Evolutionary conservation across 2,329 filamentous ascomycete species (phyloP).

Genomic region (Emmonsiellopsis sp.): DNA sequence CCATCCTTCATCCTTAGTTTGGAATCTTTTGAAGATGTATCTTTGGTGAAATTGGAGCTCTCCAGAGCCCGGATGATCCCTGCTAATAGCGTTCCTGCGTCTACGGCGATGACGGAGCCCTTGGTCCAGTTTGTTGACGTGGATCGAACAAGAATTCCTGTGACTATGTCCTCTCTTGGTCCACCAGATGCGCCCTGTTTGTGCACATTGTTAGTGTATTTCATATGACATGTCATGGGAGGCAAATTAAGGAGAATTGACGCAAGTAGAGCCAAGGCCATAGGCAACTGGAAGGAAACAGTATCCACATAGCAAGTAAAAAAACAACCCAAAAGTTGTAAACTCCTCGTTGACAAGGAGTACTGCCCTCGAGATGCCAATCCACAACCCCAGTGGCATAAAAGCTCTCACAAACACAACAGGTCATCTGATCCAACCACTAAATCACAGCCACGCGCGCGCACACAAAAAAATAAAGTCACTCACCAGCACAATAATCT

Average conservation of each 20-base stretch:
- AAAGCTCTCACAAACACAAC: too few relatives aligned
- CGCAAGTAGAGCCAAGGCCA: not conserved
- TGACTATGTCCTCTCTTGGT: conserved; percentile 80
- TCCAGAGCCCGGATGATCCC: conserved; percentile 75
- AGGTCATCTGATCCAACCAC: too few relatives aligned
- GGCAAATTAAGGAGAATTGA: not conserved
- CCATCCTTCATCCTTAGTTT: conserved; percentile 40
- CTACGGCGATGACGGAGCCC: conserved; percentile 80
- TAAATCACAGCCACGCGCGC: too few relatives aligned
- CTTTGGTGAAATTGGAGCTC: conserved; percentile 12
- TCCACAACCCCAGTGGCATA: too few relatives aligned
- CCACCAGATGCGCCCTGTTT: conserved; percentile 77
- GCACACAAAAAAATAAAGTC: conserved; percentile 4
- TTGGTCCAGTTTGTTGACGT: conserved; percentile 68
- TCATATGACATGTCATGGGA: not conserved
- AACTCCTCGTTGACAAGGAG: not conserved
- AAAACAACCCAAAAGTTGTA: not conserved
- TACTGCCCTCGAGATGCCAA: too few relatives aligned
- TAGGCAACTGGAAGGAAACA: not conserved
- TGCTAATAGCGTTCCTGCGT: conserved; percentile 82
- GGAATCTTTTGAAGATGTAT: conserved; percentile 14
- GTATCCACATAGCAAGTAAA: not conserved
- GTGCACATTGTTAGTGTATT: conserved; percentile 18
- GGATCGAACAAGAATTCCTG: conserved; percentile 80
- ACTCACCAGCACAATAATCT: conserved; percentile 68